These are phyloP conservation scores for Dimocarpus longan DNA, from an alignment of 345 rosid genomes.

Conservation along the genomic window DNA sequence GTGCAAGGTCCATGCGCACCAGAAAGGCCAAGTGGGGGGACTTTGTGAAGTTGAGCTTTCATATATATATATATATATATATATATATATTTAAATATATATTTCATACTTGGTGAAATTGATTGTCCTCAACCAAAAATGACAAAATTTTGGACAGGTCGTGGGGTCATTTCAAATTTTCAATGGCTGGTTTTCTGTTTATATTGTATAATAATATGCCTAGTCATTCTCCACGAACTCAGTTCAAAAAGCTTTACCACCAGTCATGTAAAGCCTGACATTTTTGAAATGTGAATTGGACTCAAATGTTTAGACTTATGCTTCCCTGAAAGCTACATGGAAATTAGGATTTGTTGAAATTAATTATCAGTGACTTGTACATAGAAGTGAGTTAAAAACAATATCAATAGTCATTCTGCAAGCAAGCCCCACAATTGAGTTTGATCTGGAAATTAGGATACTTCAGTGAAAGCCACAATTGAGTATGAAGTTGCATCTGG, in stretches of 20 bases:
- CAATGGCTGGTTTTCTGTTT: background rate
- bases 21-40: conserved; percentile 16
- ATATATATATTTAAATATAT: too few relatives aligned
- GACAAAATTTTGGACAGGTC: background rate
- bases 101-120: background rate
- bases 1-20: background rate
- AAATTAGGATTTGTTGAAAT: background rate
- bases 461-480: too few relatives aligned
- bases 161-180: background rate
- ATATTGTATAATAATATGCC: background rate
- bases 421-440: too few relatives aligned
- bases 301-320: background rate
- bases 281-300: background rate
- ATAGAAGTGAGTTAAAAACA: too few relatives aligned
- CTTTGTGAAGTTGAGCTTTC: too few relatives aligned
- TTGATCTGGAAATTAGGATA: too few relatives aligned
- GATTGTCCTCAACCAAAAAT: conserved; percentile 13
- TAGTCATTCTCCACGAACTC: conserved; percentile 11
- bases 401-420: too few relatives aligned
- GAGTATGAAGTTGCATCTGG: too few relatives aligned
- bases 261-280: background rate
- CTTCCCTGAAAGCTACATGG: background rate
- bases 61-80: too few relatives aligned
- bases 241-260: background rate
- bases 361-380: too few relatives aligned